Evolutionary conservation across 495 filamentous ascomycete genomes (phyloP), one percentile per base, ranked within the genome.

Genomic region (Alectoria sarmentosa): DNA sequence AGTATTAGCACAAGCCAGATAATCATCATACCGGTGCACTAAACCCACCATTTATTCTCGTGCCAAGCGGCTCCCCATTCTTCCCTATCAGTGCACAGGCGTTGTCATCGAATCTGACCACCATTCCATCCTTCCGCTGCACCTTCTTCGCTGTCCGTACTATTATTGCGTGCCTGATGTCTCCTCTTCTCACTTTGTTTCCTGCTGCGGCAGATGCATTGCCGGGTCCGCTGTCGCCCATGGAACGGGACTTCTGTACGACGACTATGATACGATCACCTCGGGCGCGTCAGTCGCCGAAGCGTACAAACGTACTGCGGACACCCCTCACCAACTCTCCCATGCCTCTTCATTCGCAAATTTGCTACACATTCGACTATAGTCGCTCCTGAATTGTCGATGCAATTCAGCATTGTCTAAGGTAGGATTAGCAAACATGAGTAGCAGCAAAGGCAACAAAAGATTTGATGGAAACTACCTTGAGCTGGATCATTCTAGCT

Each of bases 341-440:
- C 95, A 66, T 87, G 82, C 63, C 88, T 81, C 78, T 96, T 96
- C 84, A 93, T 93, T 73, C 88, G 89, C 69, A 98, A 76, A 56
- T 98, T 89, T 73, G 90, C 86, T 72, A 90, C 89, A 78, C 95
- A 99, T 78, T 99, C 95, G 78, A 98, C 95, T 69, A 99, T 78
- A 65, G 95, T 92, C 71, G 95, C 95, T 73, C 95, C 95, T 58
- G 95, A 97, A 83, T 99, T 99, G 88, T 99, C 95, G 86, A 99
- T 97, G 86, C 95, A 98, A 75, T 91, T 97, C 67, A 98, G 83
- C 88, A 99, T 89, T 77, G 92, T 90, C 95, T 99, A 74, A 65
- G n/a, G 28, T 57, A 46, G 63, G 30, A 14, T 55, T 60, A 46
- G 61, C 48, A 60, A 32, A 58, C 10, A n/a, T 34, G 21, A 19